phyloP scores from a whole-genome alignment of 140 eudicot genomes.

The Senecio squalidus region DNA sequence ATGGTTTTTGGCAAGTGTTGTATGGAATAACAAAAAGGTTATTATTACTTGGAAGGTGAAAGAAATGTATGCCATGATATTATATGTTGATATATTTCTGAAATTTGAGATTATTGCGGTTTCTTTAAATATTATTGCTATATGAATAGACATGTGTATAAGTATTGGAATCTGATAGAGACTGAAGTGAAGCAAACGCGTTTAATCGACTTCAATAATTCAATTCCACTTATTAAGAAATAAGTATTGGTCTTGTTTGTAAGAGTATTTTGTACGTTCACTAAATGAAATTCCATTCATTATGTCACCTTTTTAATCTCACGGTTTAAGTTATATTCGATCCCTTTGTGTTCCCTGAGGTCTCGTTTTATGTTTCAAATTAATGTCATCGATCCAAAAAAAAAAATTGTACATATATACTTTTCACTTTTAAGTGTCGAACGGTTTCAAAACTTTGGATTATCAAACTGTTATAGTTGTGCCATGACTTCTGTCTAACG shows the following conservation, averaged over 20 bases:
- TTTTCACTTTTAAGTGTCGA: neutral
- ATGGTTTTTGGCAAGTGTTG: constrained; percentile 6
- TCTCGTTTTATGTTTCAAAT: neutral
- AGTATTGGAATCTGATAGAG: constrained; percentile 1
- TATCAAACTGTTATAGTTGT: neutral
- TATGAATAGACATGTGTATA: neutral
- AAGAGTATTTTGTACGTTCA: constrained; percentile 6
- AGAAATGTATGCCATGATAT: constrained; percentile 14
- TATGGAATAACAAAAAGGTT: neutral
- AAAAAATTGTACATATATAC: no score
- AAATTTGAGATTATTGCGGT: neutral
- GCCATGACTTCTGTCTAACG: no score
- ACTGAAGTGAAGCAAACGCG: constrained; percentile 12
- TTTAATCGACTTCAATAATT: no score
- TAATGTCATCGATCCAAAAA: neutral
- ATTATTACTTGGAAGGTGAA: constrained; percentile 3
- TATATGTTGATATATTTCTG: neutral
- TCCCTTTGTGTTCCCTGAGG: neutral
- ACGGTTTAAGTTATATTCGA: neutral
- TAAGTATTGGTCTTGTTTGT: constrained; percentile 6
- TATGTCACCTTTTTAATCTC: neutral
- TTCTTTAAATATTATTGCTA: neutral
- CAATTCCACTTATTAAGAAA: no score
- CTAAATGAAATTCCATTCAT: constrained; percentile 1
- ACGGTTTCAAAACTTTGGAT: neutral